These are phyloP conservation scores for Rostrohypoxylon terebratum DNA, from an alignment of 495 filamentous ascomycete species.

Conservation along the genomic window DNA sequence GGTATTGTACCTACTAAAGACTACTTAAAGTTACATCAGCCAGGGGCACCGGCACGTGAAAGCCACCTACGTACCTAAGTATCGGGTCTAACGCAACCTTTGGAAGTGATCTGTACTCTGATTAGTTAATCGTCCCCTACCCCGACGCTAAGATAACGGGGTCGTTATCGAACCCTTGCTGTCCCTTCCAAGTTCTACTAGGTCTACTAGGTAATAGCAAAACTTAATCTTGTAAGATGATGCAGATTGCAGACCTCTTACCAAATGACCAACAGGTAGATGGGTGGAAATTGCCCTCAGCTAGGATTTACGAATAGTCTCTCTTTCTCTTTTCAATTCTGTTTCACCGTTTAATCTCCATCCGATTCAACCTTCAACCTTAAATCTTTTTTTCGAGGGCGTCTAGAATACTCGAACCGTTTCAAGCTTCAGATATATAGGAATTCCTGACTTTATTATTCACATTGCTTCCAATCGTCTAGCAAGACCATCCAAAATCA, in stretches of 20 bases:
- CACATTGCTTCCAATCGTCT: background rate
- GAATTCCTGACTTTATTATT: background rate
- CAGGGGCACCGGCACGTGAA: conserved; percentile 21
- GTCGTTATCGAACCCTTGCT: conserved; percentile 31
- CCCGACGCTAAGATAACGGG: conserved; percentile 34
- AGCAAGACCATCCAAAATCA: conserved; percentile 19
- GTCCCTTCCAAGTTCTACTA: no score
- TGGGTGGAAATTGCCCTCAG: background rate
- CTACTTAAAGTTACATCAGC: conserved; percentile 10
- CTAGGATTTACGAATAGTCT: background rate
- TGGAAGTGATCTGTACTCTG: conserved; percentile 14
- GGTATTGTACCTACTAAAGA: no score
- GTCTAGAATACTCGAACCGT: background rate
- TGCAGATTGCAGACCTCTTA: background rate
- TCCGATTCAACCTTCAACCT: background rate
- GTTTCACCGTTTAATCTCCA: background rate
- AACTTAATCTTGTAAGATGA: conserved; percentile 30
- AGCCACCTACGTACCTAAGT: conserved; percentile 6
- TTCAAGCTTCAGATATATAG: background rate
- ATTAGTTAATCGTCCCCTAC: conserved; percentile 26
- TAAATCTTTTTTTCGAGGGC: background rate
- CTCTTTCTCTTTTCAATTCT: background rate
- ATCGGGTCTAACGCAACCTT: conserved; percentile 6
- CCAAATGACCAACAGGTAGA: background rate
- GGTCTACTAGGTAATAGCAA: no score